These are phyloP conservation scores for Manihot esculenta DNA, from an alignment of 441 rosid species.

Conservation along the genomic window DNA sequence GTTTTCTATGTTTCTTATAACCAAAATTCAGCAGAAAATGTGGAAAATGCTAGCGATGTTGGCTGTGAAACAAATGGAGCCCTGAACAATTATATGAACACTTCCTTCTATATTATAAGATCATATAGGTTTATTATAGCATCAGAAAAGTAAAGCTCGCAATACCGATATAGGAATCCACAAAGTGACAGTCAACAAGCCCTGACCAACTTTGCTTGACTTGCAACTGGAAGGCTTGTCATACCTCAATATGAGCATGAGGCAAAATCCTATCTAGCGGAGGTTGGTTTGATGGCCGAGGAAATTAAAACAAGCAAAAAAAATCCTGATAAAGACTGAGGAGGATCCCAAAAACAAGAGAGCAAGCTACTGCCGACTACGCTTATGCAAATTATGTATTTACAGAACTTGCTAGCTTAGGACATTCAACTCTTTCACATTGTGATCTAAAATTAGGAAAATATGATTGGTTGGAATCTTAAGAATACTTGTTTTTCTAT, in stretches of 20 bases:
- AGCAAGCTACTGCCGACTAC: too few species aligned
- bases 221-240: too few species aligned
- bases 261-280: background rate
- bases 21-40: too few species aligned
- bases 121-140: background rate
- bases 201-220: background rate
- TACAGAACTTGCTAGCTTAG: too few species aligned
- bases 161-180: background rate
- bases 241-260: background rate
- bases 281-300: background rate
- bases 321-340: too few species aligned
- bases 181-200: background rate
- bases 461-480: background rate
- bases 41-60: too few species aligned
- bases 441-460: background rate
- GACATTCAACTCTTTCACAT: background rate
- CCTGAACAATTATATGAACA: too few species aligned
- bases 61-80: too few species aligned
- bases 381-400: too few species aligned
- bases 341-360: too few species aligned
- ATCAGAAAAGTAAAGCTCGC: background rate
- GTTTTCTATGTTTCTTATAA: background rate
- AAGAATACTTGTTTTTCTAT: background rate
- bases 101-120: background rate
- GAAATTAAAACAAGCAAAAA: background rate